Conservation (phyloP, 2,329 filamentous ascomycete genomes). For the Talaromyces rugulosus region DNA sequence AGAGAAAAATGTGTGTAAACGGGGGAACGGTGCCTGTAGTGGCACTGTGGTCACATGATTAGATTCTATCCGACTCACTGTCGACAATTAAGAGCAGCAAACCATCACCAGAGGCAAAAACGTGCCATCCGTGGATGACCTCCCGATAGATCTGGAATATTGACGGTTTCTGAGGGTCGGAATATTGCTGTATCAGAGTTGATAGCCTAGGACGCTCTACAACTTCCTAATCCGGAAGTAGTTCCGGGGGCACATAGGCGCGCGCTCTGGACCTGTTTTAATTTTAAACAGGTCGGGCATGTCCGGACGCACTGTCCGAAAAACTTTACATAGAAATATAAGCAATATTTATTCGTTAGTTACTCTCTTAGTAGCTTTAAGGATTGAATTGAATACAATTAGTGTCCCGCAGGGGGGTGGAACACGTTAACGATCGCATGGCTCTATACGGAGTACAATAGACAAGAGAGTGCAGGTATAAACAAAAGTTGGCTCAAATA, state of each 20-base stretch:
- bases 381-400: no score
- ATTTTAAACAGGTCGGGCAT: background rate
- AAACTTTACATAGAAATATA: background rate
- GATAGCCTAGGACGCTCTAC: no score
- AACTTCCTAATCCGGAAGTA: background rate
- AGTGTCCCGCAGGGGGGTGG: no score
- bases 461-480: no score
- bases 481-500: no score
- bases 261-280: background rate
- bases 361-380: no score
- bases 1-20: no score
- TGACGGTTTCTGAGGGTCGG: conserved; percentile 2
- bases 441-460: no score
- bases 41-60: no score
- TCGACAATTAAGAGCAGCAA: background rate
- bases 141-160: conserved; percentile 3
- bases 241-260: background rate
- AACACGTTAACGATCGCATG: no score
- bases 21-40: no score
- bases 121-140: background rate
- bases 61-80: background rate
- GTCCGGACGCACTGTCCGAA: background rate
- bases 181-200: background rate
- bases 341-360: background rate
- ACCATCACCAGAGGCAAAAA: background rate